Evolutionary conservation across 129 eudicot species (phyloP).

Genomic region (Centaurea solstitialis): DNA sequence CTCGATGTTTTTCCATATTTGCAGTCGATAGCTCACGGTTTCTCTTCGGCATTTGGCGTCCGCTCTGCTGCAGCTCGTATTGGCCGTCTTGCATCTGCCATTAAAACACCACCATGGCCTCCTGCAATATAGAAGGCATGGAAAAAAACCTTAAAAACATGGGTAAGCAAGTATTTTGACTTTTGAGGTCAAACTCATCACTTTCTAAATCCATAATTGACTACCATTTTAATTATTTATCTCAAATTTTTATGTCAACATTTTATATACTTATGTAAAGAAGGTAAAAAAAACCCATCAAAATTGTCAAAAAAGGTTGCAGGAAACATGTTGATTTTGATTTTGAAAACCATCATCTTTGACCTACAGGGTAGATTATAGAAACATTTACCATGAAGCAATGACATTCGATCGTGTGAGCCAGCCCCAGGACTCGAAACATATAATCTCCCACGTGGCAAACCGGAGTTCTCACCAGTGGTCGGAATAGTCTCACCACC

Average conservation of each 20-base stretch:
- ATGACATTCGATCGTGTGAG: constrained; percentile 34
- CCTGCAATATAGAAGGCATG: constrained; percentile 8
- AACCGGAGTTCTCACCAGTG: constrained; percentile 34
- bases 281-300: background rate
- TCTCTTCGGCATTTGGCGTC: constrained; percentile 9
- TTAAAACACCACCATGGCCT: constrained; percentile 13
- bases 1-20: background rate
- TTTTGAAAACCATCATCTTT: background rate
- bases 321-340: background rate
- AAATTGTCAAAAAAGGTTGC: background rate
- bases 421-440: constrained; percentile 37
- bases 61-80: constrained; percentile 21
- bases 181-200: background rate
- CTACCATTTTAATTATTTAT: background rate
- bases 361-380: background rate
- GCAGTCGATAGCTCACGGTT: constrained; percentile 23
- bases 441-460: constrained; percentile 34
- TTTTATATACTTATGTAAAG: background rate
- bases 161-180: background rate
- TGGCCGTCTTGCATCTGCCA: constrained; percentile 29
- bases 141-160: background rate
- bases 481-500: constrained; percentile 39
- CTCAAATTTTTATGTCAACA: background rate
- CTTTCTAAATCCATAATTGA: background rate
- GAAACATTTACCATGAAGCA: constrained; percentile 17